phyloP scores from a whole-genome alignment of 2,329 filamentous ascomycete genomes.

The Fusarium longipes region DNA sequence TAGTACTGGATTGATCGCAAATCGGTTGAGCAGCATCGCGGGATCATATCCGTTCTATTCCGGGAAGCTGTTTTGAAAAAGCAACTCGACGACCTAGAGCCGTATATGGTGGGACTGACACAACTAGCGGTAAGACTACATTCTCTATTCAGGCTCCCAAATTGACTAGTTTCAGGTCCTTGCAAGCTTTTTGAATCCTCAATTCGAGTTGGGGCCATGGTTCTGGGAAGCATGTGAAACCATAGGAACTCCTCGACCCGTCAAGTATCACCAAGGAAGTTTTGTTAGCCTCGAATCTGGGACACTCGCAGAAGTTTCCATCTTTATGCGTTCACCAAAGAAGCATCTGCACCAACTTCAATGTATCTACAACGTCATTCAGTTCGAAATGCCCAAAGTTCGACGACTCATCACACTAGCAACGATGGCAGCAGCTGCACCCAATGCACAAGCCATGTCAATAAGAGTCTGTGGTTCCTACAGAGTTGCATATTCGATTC shows the following conservation, averaged over 20 bases:
- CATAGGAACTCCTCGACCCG: conserved; percentile 17
- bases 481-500: conserved; percentile 19
- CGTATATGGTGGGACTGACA: conserved; percentile 32
- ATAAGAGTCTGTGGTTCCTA: conserved; percentile 11
- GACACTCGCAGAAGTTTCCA: conserved; percentile 19
- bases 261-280: conserved; percentile 27
- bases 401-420: neutral
- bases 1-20: conserved; percentile 39
- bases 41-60: conserved; percentile 30
- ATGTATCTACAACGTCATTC: conserved; percentile 30
- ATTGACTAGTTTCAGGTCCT: conserved; percentile 7
- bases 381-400: conserved; percentile 26
- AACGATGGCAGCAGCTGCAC: conserved; percentile 4
- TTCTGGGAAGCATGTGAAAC: conserved; percentile 39
- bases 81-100: conserved; percentile 19
- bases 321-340: conserved; percentile 28
- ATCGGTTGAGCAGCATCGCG: conserved; percentile 12
- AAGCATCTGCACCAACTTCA: conserved; percentile 12
- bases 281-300: conserved; percentile 31
- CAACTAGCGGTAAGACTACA: conserved; percentile 32
- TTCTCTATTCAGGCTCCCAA: too few relatives aligned
- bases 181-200: conserved; percentile 34
- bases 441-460: neutral
- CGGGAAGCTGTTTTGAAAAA: conserved; percentile 28
- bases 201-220: conserved; percentile 34